Percentiles rank a stretch among this genome's conserved stretches.
Conservation (phyloP, 1,284 basidiomycete species). For the Trichosporon asahii region DNA sequence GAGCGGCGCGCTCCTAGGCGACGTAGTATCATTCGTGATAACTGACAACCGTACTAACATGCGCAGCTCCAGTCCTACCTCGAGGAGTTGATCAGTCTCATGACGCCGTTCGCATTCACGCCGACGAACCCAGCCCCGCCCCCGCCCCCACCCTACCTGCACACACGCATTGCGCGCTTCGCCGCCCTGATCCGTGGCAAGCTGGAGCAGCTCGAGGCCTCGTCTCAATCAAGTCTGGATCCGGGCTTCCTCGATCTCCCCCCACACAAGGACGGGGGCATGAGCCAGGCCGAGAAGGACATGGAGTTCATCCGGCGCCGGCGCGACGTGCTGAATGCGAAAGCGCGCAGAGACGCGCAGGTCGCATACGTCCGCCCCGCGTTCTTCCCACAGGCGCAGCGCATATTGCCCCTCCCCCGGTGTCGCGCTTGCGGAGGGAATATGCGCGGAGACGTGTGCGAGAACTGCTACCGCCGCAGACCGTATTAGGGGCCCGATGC, state of each 20-base stretch:
- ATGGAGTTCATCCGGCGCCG: constrained; percentile 45
- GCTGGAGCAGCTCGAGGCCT: constrained; percentile 28
- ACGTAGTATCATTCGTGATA: too few relatives aligned
- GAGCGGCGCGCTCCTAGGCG: too few relatives aligned
- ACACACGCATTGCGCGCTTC: constrained; percentile 35
- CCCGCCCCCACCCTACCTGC: constrained; percentile 35
- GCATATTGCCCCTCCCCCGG: neutral
- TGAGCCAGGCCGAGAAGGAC: constrained; percentile 40
- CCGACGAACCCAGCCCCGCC: constrained; percentile 24
- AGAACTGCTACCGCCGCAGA: neutral
- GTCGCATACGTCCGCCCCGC: neutral
- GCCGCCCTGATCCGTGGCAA: constrained; percentile 30
- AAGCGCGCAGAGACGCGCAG: constrained; percentile 21
- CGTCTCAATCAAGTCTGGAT: constrained; percentile 27
- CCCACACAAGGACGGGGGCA: constrained; percentile 19
- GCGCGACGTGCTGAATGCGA: constrained; percentile 38
- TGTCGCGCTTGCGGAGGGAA: neutral
- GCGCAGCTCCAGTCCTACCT: constrained; percentile 33
- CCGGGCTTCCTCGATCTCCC: constrained; percentile 22
- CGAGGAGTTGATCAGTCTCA: constrained; percentile 30
- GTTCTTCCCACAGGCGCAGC: neutral
- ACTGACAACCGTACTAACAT: neutral
- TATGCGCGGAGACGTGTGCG: neutral
- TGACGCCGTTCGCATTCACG: constrained; percentile 30
- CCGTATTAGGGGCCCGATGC: neutral